phyloP scores from a whole-genome alignment of 2,329 filamentous ascomycete genomes.

The Curvularia lunata region DNA sequence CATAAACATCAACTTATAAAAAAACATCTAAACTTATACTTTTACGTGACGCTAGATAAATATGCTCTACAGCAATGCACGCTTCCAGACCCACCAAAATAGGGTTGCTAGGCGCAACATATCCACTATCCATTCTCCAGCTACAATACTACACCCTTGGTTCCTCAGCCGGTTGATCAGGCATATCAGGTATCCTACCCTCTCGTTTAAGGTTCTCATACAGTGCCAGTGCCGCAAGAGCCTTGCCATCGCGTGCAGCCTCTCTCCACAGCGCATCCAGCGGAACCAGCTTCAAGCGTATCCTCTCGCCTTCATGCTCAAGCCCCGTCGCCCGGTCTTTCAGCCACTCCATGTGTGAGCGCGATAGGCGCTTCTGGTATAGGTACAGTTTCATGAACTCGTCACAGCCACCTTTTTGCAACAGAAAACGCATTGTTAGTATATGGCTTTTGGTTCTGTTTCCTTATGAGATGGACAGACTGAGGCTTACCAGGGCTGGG shows the following conservation, averaged over 20 bases:
- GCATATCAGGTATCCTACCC: constrained; percentile 48
- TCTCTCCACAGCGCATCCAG: constrained; percentile 61
- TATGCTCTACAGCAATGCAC: not conserved
- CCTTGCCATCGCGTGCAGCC: constrained; percentile 62
- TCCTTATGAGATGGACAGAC: not conserved
- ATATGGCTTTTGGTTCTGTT: constrained; percentile 55
- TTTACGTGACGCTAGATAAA: not conserved
- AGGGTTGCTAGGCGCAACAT: not conserved
- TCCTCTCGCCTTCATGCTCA: constrained; percentile 63
- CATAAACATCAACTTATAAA: not conserved
- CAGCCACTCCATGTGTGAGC: constrained; percentile 57
- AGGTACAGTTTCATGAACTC: constrained; percentile 65
- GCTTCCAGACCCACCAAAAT: not conserved
- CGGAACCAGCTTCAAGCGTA: constrained; percentile 62
- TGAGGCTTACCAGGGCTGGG: constrained; percentile 5
- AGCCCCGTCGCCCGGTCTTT: constrained; percentile 62
- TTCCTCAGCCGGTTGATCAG: constrained; percentile 22
- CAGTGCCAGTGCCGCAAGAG: constrained; percentile 61
- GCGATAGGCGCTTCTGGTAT: constrained; percentile 60
- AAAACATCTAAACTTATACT: not conserved
- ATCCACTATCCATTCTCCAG: not conserved
- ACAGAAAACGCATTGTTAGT: constrained; percentile 30
- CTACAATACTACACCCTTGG: constrained; percentile 1
- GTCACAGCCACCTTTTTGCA: constrained; percentile 60
- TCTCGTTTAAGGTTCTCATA: constrained; percentile 60